Evolutionary conservation across 305 asterid species (phyloP).

Genomic region (Striga hermonthica): DNA sequence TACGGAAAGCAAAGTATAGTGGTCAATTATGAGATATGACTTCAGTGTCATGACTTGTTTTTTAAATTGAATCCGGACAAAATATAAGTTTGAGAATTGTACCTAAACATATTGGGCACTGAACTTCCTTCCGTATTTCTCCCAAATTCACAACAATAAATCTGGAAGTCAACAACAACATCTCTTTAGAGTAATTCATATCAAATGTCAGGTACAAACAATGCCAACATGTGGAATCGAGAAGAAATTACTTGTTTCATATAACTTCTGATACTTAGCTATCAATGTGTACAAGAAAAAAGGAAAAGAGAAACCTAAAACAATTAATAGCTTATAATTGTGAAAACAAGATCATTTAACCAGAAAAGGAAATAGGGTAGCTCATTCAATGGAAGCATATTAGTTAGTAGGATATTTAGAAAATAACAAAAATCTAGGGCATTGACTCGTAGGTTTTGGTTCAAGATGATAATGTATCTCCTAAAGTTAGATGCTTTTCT

Average conservation of each 20-base stretch:
- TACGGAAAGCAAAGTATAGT: slow-evolving; percentile 3
- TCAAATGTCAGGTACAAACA: slow-evolving; percentile 22
- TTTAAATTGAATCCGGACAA: slow-evolving; percentile 20
- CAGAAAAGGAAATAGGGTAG: slow-evolving; percentile 17
- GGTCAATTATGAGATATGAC: slow-evolving; percentile 24
- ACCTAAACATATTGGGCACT: slow-evolving; percentile 81
- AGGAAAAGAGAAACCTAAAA: neutral
- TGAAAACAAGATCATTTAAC: slow-evolving; percentile 7
- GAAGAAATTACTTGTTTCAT: neutral
- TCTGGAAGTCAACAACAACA: slow-evolving; percentile 33
- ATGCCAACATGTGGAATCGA: slow-evolving; percentile 18
- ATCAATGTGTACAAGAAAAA: slow-evolving; percentile 11
- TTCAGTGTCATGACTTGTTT: slow-evolving; percentile 16
- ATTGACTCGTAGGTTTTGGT: slow-evolving; percentile 4
- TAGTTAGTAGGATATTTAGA: slow-evolving; percentile 20
- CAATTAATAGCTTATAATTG: slow-evolving; percentile 6
- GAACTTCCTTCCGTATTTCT: slow-evolving; percentile 82
- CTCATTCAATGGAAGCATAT: slow-evolving; percentile 9
- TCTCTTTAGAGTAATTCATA: slow-evolving; percentile 24
- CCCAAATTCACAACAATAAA: slow-evolving; percentile 55
- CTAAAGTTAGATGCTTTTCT: slow-evolving; percentile 19
- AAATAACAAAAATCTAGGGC: slow-evolving; percentile 18
- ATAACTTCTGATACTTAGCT: slow-evolving; percentile 3
- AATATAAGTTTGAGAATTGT: slow-evolving; percentile 27
- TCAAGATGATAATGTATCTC: slow-evolving; percentile 14